Percentiles rank a stretch among this genome's conserved stretches.
Evolutionary conservation across 805 yeast species (phyloP).

Genomic region (Candida insectalens): DNA sequence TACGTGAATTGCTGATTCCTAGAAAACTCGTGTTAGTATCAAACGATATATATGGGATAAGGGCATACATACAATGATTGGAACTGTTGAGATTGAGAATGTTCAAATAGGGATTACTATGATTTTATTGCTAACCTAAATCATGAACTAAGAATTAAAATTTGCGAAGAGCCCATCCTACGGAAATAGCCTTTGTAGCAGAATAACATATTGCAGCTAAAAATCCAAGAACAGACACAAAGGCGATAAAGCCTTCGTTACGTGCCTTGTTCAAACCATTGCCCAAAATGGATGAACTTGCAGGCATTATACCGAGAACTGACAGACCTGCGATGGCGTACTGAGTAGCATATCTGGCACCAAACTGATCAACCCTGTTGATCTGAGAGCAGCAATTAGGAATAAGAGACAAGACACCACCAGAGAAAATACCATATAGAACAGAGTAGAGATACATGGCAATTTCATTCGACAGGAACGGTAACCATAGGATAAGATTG

Average conservation of each 20-base stretch:
- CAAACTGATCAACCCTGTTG: slow-evolving; percentile 47
- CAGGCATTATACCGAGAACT: slow-evolving; percentile 32
- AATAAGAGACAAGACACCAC: slow-evolving; percentile 48
- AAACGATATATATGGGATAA: too few species aligned
- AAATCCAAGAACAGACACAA: slow-evolving; percentile 5
- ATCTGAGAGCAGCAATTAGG: slow-evolving; percentile 55
- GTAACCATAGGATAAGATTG: slow-evolving; percentile 59
- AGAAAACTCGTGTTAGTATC: too few species aligned
- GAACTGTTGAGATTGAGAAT: background rate
- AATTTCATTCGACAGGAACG: slow-evolving; percentile 33
- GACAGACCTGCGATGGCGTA: slow-evolving; percentile 32
- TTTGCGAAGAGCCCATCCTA: slow-evolving; percentile 3
- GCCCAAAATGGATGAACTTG: slow-evolving; percentile 17
- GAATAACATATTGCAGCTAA: slow-evolving; percentile 4
- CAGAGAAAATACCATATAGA: slow-evolving; percentile 42
- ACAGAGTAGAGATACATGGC: slow-evolving; percentile 41
- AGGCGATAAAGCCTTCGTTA: slow-evolving; percentile 8
- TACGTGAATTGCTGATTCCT: too few species aligned
- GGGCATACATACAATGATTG: too few species aligned
- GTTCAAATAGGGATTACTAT: too few species aligned
- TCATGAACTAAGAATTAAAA: too few species aligned
- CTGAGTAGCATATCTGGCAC: slow-evolving; percentile 54
- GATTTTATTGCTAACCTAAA: too few species aligned
- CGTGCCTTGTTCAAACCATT: slow-evolving; percentile 4
- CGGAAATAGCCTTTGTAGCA: slow-evolving; percentile 2